Conservation (phyloP, 2,329 filamentous ascomycete species). For the Talaromyces sp. region DNA sequence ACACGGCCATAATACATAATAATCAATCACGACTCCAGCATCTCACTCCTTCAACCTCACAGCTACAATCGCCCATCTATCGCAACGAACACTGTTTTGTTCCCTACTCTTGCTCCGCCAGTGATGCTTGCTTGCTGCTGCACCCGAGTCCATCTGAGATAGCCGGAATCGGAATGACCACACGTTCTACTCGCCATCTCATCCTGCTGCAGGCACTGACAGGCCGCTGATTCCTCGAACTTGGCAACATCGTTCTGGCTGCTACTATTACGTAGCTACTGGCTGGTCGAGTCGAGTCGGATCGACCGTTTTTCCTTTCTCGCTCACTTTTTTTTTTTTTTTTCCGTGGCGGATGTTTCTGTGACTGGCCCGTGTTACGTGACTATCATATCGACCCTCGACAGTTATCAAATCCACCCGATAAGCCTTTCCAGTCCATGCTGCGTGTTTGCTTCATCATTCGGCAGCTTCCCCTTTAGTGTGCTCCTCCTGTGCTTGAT, state of each 20-base stretch:
- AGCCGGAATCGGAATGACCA: conserved; percentile 20
- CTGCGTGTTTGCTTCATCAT: not conserved
- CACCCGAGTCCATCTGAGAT: conserved; percentile 3
- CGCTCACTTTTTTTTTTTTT: not conserved
- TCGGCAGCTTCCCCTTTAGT: not conserved
- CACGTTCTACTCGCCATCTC: conserved; percentile 22
- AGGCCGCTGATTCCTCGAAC: conserved; percentile 12
- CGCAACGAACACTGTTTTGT: too few relatives aligned
- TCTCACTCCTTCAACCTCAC: not conserved
- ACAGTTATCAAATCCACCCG: not conserved
- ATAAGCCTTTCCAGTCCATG: not conserved
- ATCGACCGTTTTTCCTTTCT: not conserved
- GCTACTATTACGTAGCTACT: not conserved
- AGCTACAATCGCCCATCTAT: too few relatives aligned
- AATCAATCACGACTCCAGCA: too few relatives aligned
- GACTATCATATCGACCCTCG: not conserved
- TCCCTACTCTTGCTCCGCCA: not conserved
- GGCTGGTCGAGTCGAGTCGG: too few relatives aligned
- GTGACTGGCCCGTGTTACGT: not conserved
- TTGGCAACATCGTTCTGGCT: not conserved
- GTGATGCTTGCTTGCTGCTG: not conserved
- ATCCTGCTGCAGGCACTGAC: conserved; percentile 25
- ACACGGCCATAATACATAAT: too few relatives aligned
- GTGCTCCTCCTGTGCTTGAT: not conserved
- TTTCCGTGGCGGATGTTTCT: not conserved